Percentiles rank a stretch among this genome's conserved stretches.
Conservation (phyloP, 768 basidiomycete species). For the Psilocybe cyanescens region DNA sequence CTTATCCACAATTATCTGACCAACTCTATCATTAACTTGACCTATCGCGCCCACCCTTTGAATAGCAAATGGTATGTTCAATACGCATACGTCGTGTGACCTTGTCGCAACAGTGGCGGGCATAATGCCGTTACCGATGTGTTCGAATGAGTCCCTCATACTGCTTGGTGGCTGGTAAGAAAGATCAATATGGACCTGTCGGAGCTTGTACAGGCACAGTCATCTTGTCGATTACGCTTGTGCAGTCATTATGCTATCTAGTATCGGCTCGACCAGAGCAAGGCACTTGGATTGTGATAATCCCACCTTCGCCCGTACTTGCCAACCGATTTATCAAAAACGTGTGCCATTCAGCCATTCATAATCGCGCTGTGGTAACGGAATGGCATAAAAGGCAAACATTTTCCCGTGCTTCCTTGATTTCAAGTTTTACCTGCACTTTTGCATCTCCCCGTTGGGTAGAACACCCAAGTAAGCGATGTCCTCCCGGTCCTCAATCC, state of each 20-base stretch:
- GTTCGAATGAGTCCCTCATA: neutral
- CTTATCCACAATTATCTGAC: neutral
- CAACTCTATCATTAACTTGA: neutral
- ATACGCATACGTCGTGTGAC: neutral
- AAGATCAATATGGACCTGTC: neutral
- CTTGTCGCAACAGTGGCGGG: neutral
- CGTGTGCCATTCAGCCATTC: neutral
- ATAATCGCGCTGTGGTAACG: neutral
- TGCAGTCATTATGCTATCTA: neutral
- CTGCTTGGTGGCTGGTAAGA: neutral
- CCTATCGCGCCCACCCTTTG: neutral
- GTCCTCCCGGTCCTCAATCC: conserved; percentile 9
- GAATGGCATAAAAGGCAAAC: neutral
- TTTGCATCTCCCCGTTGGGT: neutral
- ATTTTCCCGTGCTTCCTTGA: neutral
- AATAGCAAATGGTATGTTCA: neutral
- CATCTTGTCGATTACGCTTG: neutral
- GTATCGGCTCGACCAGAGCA: neutral
- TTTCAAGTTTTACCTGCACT: neutral
- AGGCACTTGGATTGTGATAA: neutral
- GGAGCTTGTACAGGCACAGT: neutral
- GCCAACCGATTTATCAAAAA: neutral
- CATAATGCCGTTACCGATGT: neutral
- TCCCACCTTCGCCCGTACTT: neutral
- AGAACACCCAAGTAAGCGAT: neutral